Conservation (phyloP, 1,139 yeast species). For the Saccharomyces hybrid region DNA sequence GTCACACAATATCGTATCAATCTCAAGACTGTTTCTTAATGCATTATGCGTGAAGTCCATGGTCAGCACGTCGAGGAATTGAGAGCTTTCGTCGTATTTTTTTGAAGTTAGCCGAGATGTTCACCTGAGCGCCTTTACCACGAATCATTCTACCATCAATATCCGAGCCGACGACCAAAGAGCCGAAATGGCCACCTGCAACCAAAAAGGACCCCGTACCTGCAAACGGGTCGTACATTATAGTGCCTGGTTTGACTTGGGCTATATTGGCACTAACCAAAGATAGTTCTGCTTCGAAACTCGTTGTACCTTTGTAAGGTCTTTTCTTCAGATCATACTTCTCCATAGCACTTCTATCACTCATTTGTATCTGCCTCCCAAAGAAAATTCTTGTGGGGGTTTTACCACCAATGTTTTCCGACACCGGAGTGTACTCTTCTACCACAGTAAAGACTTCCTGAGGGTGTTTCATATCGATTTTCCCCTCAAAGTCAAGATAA, state of each 20-base stretch:
- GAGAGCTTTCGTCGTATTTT: slow-evolving; percentile 59
- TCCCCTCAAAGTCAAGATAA: slow-evolving; percentile 68
- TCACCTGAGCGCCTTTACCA: slow-evolving; percentile 50
- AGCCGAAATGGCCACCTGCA: slow-evolving; percentile 84
- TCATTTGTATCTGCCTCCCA: slow-evolving; percentile 61
- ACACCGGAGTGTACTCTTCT: slow-evolving; percentile 53
- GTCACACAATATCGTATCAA: slow-evolving; percentile 86
- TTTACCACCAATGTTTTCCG: slow-evolving; percentile 46
- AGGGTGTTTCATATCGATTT: slow-evolving; percentile 70
- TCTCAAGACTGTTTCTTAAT: slow-evolving; percentile 49
- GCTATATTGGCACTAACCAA: slow-evolving; percentile 81
- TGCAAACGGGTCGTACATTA: slow-evolving; percentile 88
- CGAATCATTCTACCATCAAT: slow-evolving; percentile 78
- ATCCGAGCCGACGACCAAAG: slow-evolving; percentile 77
- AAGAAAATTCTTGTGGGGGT: slow-evolving; percentile 58
- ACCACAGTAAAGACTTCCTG: slow-evolving; percentile 64
- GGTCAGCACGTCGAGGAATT: slow-evolving; percentile 67
- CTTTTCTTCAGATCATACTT: slow-evolving; percentile 74
- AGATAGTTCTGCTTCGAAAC: slow-evolving; percentile 86
- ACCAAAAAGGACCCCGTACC: slow-evolving; percentile 95
- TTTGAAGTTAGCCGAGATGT: slow-evolving; percentile 59
- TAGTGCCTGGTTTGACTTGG: slow-evolving; percentile 55
- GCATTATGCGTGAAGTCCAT: slow-evolving; percentile 96
- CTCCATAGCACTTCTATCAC: slow-evolving; percentile 66
- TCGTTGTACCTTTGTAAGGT: slow-evolving; percentile 88